Conservation (phyloP, 176 grass and related monocot species). For the Phoenix dactylifera region DNA sequence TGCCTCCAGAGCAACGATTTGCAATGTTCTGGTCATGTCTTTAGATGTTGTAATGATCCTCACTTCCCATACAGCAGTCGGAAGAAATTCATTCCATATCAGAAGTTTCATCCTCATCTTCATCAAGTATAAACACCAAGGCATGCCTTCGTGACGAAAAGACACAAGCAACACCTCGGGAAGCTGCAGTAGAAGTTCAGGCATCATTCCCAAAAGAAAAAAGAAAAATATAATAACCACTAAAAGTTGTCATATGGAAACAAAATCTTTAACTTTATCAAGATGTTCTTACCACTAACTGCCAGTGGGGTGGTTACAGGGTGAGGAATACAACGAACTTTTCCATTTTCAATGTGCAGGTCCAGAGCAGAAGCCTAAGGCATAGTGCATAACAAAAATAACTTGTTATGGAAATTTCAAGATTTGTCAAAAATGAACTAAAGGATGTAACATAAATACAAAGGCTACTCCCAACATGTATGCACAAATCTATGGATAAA, state of each 20-base stretch:
- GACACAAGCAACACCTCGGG: conserved; percentile 76
- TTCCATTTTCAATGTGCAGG: conserved; percentile 47
- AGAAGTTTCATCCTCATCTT: conserved; percentile 63
- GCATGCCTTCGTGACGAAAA: conserved; percentile 64
- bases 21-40: no score
- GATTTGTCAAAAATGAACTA: no score
- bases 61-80: no score
- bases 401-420: not conserved
- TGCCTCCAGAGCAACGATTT: no score
- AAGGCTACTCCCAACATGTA: not conserved
- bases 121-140: conserved; percentile 89
- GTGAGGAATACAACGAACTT: conserved; percentile 72
- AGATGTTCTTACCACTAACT: conserved; percentile 61
- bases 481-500: not conserved
- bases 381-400: not conserved
- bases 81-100: conserved; percentile 49
- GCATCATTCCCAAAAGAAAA: conserved; percentile 7
- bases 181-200: conserved; percentile 34
- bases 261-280: no score
- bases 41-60: no score
- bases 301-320: conserved; percentile 55
- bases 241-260: no score
- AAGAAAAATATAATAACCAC: not conserved
- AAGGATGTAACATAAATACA: not conserved
- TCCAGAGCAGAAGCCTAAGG: conserved; percentile 20